phyloP scores from a whole-genome alignment of 2,329 filamentous ascomycete genomes.

The Magnaporthiopsis rhizophila region DNA sequence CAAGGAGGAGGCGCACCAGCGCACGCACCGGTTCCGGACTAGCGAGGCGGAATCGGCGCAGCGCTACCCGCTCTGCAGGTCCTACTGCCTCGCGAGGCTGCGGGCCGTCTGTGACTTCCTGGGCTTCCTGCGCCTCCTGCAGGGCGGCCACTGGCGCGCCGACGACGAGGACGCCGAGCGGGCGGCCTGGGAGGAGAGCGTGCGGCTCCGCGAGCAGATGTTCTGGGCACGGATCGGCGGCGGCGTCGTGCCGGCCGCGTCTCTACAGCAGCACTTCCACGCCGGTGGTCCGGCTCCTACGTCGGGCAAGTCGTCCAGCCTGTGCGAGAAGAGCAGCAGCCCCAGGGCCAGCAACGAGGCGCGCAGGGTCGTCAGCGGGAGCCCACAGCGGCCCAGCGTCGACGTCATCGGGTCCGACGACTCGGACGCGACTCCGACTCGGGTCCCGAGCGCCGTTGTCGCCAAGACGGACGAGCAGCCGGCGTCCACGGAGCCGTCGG shows the following conservation, averaged over 20 bases:
- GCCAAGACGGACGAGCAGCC: not conserved
- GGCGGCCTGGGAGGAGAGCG: slow-evolving; percentile 89
- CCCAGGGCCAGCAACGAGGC: slow-evolving; percentile 4
- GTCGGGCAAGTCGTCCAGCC: slow-evolving; percentile 1
- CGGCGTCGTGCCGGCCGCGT: slow-evolving; percentile 65
- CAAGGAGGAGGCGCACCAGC: slow-evolving; percentile 60
- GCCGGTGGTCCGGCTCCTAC: not conserved
- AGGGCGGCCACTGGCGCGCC: slow-evolving; percentile 84
- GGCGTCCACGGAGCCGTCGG: too few relatives aligned
- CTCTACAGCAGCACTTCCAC: not conserved
- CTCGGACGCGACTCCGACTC: not conserved
- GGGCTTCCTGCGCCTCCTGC: slow-evolving; percentile 82
- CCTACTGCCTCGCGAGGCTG: slow-evolving; percentile 76
- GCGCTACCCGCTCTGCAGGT: slow-evolving; percentile 73
- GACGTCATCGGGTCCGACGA: not conserved
- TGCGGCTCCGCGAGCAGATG: slow-evolving; percentile 84
- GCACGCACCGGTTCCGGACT: slow-evolving; percentile 82
- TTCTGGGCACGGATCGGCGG: slow-evolving; percentile 94
- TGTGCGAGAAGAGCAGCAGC: slow-evolving; percentile 2
- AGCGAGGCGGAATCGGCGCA: slow-evolving; percentile 82
- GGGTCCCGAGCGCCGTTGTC: not conserved
- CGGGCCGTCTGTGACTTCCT: slow-evolving; percentile 88
- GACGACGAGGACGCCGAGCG: slow-evolving; percentile 79
- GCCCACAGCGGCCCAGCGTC: not conserved
- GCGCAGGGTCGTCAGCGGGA: not conserved